phyloP scores from a whole-genome alignment of 371 early-diverging fungal species.

The Zopfochytrium polystomum region DNA sequence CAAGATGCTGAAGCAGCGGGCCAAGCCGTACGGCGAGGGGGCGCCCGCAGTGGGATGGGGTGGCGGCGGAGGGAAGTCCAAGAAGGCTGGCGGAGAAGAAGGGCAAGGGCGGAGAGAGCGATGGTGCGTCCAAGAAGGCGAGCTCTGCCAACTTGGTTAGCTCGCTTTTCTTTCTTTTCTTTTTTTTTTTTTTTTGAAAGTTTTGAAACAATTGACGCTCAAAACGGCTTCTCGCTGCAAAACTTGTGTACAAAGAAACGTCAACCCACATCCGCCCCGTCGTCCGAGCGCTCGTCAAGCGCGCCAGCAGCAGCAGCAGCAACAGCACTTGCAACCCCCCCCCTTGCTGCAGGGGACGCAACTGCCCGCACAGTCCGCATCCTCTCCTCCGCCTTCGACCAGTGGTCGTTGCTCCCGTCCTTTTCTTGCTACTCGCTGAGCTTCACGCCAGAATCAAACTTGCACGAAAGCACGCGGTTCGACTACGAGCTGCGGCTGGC shows the following conservation, averaged over 20 bases:
- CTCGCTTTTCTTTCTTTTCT: not conserved
- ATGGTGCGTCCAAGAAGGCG: no score
- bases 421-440: constrained; percentile 37
- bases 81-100: no score
- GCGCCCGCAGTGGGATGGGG: not conserved
- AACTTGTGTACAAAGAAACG: not conserved
- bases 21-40: not conserved
- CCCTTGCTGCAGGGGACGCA: not conserved
- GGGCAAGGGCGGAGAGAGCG: no score
- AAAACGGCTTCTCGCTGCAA: not conserved
- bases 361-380: no score
- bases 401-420: constrained; percentile 17
- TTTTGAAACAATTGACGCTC: not conserved
- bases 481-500: constrained; percentile 31
- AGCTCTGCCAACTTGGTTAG: not conserved
- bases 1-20: not conserved
- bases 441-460: no score
- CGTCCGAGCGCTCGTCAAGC: not conserved
- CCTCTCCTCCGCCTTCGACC: no score
- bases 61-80: no score
- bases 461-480: constrained; percentile 8
- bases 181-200: no score
- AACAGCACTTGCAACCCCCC: not conserved
- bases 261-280: not conserved
- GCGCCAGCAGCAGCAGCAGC: constrained; percentile 5